These are phyloP conservation scores for Fusarium fujikuroi DNA, from an alignment of 2,329 filamentous ascomycete species.

Conservation along the genomic window DNA sequence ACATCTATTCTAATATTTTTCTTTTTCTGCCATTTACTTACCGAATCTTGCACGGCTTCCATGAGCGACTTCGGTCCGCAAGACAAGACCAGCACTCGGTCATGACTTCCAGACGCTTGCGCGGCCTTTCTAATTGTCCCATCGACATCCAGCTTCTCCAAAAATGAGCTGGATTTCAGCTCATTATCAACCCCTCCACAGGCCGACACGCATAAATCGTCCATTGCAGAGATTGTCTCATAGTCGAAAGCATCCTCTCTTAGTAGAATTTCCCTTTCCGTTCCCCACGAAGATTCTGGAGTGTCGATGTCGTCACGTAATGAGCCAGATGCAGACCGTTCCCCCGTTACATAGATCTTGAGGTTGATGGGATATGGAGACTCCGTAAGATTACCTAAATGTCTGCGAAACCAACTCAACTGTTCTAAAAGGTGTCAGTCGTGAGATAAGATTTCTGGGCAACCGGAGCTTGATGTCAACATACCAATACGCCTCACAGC, in stretches of 20 bases:
- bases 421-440: neutral
- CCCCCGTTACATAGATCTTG: neutral
- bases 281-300: rapidly evolving
- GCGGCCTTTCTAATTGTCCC: neutral
- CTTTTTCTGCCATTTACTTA: neutral
- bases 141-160: neutral
- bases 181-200: neutral
- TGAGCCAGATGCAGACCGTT: neutral
- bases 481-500: constrained; percentile 19
- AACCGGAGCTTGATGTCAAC: neutral
- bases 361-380: neutral
- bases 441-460: rapidly evolving
- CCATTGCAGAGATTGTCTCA: neutral
- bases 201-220: neutral
- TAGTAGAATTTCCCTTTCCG: neutral
- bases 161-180: rapidly evolving
- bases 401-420: neutral
- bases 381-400: neutral
- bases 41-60: neutral
- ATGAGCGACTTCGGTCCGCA: neutral
- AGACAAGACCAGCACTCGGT: rapidly evolving
- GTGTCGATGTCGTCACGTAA: rapidly evolving
- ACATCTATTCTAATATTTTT: neutral
- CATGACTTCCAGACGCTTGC: neutral
- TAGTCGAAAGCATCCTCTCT: neutral